Evolutionary conservation across 495 filamentous ascomycete genomes (phyloP), one percentile per base, ranked within the genome.

Genomic region (Lophiostoma macrostomum): DNA sequence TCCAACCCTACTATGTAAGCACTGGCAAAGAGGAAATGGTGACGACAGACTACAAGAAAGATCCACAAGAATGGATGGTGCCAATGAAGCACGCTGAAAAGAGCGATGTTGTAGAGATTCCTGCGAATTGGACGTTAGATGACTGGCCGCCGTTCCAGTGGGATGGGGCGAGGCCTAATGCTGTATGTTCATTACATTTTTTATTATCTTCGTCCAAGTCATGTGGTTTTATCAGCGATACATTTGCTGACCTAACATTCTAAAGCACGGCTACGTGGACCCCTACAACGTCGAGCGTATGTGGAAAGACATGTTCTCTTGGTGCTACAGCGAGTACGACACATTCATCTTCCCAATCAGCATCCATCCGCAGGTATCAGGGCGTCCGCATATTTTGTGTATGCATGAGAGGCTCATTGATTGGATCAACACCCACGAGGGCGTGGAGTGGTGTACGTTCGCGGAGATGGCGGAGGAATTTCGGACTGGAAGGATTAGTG

Each of bases 371-470:
- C 79, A 87, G 64, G 81, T 87, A 5, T 78, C 74, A 42, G 84
- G 84, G 14, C 73, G 80, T 27, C 81, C 81, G 3, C 82, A 86
- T 66, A 82, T 84, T 14, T 65, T 87, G 6, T 19, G 34, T 12
- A 86, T 86, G 84, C 81, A 84, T 64, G 76, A 80, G 60, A 64
- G 75, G 65, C 71, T 86, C 42, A 87, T 88, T 53, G 83, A 87
- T 52, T 76, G 85, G 50, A 84, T 88, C 62, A 86, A 86, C 47
- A 77, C 76, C 41, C 84, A 87, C 46, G 83, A 87, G 58, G 85
- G 84, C 3, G 80, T 87, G 1, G 82, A 88, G 61, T 88, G 83
- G 83, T 76, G 86, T 61, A 86, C 83, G 7, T 80, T 88, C 60
- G 83, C 78, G 46, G 74, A 84, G 61, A 85, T 87, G 71, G 77